Evolutionary conservation across 2,329 filamentous ascomycete genomes (phyloP).

Genomic region (Ilyonectria mors-panacis): DNA sequence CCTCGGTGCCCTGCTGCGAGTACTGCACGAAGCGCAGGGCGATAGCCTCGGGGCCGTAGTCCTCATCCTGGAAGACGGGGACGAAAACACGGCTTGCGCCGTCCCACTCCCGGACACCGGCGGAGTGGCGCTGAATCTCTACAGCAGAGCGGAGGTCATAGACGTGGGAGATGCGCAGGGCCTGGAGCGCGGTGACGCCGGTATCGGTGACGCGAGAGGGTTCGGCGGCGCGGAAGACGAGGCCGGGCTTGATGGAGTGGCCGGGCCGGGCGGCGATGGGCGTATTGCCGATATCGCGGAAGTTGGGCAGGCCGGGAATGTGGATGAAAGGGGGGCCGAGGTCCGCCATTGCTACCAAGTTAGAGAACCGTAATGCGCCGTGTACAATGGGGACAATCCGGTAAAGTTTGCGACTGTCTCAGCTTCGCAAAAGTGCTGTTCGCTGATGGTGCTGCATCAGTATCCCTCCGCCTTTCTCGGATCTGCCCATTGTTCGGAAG

Average conservation of each 20-base stretch:
- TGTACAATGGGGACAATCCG: background rate
- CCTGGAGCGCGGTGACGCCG: constrained; percentile 66
- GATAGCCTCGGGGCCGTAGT: constrained; percentile 74
- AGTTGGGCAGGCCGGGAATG: constrained; percentile 75
- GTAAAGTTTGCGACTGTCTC: background rate
- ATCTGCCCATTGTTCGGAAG: background rate
- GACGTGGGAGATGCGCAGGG: constrained; percentile 73
- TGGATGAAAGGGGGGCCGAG: constrained; percentile 62
- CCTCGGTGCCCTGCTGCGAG: constrained; percentile 66
- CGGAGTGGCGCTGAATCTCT: constrained; percentile 67
- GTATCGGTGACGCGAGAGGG: constrained; percentile 69
- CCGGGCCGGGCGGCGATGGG: constrained; percentile 63
- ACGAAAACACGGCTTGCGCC: constrained; percentile 68
- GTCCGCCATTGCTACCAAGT: constrained; percentile 36
- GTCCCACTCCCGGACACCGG: constrained; percentile 51
- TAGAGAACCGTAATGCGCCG: background rate
- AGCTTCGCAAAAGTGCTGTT: background rate
- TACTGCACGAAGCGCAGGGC: constrained; percentile 74
- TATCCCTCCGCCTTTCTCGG: background rate
- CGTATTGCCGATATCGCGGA: constrained; percentile 76
- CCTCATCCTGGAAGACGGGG: constrained; percentile 75
- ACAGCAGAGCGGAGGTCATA: constrained; percentile 78
- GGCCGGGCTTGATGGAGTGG: constrained; percentile 67
- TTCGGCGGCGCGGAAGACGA: constrained; percentile 80
- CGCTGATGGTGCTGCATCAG: background rate